Evolutionary conservation across 441 rosid genomes (phyloP).

Genomic region (Hypseocharis bilobata): DNA sequence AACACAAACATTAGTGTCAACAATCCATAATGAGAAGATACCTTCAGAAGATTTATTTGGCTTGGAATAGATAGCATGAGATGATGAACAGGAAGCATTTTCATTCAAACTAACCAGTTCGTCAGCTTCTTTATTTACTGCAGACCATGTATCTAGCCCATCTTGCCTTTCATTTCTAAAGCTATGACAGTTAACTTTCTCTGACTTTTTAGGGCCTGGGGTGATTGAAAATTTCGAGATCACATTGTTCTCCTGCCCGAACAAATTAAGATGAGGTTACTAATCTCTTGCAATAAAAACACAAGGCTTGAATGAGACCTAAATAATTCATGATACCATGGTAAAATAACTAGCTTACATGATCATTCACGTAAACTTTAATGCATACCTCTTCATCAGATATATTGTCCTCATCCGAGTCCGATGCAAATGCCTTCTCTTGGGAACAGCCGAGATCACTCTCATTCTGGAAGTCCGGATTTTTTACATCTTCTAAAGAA

Average conservation of each 20-base stretch:
- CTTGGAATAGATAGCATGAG: conserved; percentile 31
- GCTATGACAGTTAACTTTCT: conserved; percentile 17
- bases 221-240: conserved; percentile 15
- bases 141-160: conserved; percentile 29
- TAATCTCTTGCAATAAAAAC: background rate
- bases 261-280: background rate
- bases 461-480: conserved; percentile 52
- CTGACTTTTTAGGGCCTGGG: conserved; percentile 16
- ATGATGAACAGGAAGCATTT: conserved; percentile 30
- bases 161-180: conserved; percentile 28
- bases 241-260: conserved; percentile 25
- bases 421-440: conserved; percentile 20
- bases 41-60: conserved; percentile 40
- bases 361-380: conserved; percentile 2
- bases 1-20: conserved; percentile 3
- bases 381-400: conserved; percentile 47
- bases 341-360: background rate
- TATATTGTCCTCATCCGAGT: conserved; percentile 27
- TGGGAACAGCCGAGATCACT: conserved; percentile 22
- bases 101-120: conserved; percentile 31
- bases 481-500: conserved; percentile 43
- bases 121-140: conserved; percentile 36
- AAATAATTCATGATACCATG: background rate
- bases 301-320: background rate
- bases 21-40: conserved; percentile 22